A percentile compares a stretch with the other conserved stretches of the same genome.
Conservation (phyloP, 345 rosid genomes). For the Salix caprea region DNA sequence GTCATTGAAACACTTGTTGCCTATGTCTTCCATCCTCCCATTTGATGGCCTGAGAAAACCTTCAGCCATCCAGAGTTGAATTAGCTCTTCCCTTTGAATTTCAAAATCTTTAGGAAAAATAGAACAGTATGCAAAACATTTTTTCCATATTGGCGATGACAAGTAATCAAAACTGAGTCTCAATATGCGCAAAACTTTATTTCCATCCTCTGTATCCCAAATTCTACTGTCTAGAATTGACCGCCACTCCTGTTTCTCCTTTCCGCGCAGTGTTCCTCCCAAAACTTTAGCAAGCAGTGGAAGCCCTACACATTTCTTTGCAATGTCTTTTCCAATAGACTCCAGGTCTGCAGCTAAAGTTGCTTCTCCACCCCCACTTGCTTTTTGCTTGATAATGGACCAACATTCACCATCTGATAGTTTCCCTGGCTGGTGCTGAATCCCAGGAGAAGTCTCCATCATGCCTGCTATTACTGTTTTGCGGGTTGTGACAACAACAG, state of each 20-base stretch:
- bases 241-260: neutral
- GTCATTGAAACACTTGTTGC: slow-evolving; percentile 16
- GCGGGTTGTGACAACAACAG: slow-evolving; percentile 19
- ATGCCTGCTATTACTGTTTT: neutral
- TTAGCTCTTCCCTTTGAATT: neutral
- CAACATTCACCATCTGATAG: slow-evolving; percentile 11
- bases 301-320: slow-evolving; percentile 17
- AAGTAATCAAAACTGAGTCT: slow-evolving; percentile 11
- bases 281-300: slow-evolving; percentile 14
- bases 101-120: neutral
- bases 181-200: slow-evolving; percentile 1
- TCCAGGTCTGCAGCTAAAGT: neutral
- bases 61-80: slow-evolving; percentile 15
- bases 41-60: neutral
- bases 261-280: slow-evolving; percentile 2
- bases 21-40: neutral
- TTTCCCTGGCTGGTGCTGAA: neutral
- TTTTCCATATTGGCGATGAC: neutral
- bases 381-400: slow-evolving; percentile 14
- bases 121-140: slow-evolving; percentile 14
- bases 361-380: neutral
- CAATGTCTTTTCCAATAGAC: slow-evolving; percentile 19
- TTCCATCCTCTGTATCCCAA: neutral
- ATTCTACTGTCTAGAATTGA: slow-evolving; percentile 2
- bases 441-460: neutral